Percentiles rank a stretch among this genome's conserved stretches.
phyloP scores from a whole-genome alignment of 2,329 filamentous ascomycete genomes.

The Colletotrichum incanum region DNA sequence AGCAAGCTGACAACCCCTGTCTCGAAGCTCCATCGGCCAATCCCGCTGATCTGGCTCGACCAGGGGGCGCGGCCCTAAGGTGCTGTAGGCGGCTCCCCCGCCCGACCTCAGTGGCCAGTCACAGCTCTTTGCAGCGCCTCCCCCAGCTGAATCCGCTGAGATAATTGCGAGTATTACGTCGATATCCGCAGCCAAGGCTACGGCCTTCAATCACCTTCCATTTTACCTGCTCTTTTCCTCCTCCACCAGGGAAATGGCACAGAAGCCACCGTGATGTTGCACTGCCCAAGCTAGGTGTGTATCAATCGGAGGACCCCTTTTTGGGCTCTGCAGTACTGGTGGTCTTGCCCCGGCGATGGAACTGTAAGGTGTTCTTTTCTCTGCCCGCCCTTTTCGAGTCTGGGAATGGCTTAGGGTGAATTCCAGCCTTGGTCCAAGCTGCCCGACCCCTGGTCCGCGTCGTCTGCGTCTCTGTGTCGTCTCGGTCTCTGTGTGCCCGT shows the following conservation, averaged over 20 bases:
- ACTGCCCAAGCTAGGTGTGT: not conserved
- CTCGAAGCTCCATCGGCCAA: conserved; percentile 37
- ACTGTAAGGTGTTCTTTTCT: not conserved
- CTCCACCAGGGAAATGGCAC: conserved; percentile 1
- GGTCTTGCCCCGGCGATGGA: not conserved
- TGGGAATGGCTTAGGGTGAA: not conserved
- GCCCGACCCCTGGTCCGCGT: conserved; percentile 7
- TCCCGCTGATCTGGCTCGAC: conserved; percentile 39
- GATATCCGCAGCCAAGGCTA: conserved; percentile 41
- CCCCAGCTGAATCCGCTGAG: conserved; percentile 31
- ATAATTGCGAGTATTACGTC: conserved; percentile 39
- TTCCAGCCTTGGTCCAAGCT: conserved; percentile 1
- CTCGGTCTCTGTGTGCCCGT: not conserved
- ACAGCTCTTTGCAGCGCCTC: conserved; percentile 13
- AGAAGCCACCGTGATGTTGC: not conserved
- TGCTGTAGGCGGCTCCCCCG: conserved; percentile 34
- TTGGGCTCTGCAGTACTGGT: not conserved
- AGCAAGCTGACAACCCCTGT: conserved; percentile 38
- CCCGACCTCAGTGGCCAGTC: conserved; percentile 25
- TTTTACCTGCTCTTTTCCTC: not conserved
- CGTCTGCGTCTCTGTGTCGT: not conserved
- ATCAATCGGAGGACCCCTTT: not conserved
- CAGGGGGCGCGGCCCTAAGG: conserved; percentile 26
- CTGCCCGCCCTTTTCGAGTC: not conserved
- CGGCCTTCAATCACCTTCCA: conserved; percentile 3